Base-by-base conservation (phyloP, 1,139 yeast genomes). In the Sugiyamaella novakii region DNA sequence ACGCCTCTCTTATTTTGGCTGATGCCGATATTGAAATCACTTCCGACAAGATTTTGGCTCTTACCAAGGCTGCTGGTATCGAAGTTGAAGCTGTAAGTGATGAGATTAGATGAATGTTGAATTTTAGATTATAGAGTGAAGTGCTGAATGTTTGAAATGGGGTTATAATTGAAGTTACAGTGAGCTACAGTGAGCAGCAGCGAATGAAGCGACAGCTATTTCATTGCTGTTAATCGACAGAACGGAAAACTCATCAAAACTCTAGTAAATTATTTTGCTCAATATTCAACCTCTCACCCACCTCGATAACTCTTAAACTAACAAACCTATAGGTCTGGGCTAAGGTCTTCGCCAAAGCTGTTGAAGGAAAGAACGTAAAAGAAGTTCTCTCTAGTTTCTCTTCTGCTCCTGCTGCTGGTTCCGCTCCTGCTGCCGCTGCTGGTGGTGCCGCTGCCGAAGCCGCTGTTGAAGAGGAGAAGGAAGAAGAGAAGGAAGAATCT, bases 1-100 rank as follows among this genome's bases (percentile, higher is more conserved):
- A 65, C 71, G 97, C 97, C 74, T 92, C 98, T 72, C 85, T 91
- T 67, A 89, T 91, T 81, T 82, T 91, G 77, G 96, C 97, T 66
- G 98, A 91, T 77, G 87, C 96, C 69, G 97, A 89, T 71, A 79
- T 88, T 72, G 97, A 88, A 77, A 81, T 91, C 83, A 76, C 97
- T 69, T 74, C 96, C 68, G 96, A 89, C 76, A 89, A 89, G 84
- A 81, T 92, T 72, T 72, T 79, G 72, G 76, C 96, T 66, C 75
- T 88, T 74, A 76, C 89, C 76, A 77, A 83, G 75, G 91, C 96
- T 66, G 96, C 96, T 68, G 91, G 92, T 76, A 88, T 92, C 67
- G 74, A 79, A 58, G 60, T 62, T 45, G 61, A 58, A 55, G 62
- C 66, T 45, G 96, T 88, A 77, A 81, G 58, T 54, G 18, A 12